A percentile compares a stretch with the other conserved stretches of the same genome.
Conservation (phyloP, 1,284 basidiomycete genomes). For the Sphaerobolus stellatus region DNA sequence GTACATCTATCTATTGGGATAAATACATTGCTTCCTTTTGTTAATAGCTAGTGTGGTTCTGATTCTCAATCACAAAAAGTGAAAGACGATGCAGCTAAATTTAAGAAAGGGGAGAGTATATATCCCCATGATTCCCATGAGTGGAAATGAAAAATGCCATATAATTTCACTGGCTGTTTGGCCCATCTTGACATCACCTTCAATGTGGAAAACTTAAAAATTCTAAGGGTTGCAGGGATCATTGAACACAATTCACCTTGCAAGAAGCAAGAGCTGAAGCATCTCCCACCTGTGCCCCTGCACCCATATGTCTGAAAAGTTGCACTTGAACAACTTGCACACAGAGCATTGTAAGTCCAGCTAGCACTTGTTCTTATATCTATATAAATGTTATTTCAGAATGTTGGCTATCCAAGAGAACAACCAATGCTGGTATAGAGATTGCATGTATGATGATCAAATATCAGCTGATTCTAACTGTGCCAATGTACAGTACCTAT, state of each 20-base stretch:
- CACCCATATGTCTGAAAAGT: constrained; percentile 31
- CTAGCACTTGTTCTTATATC: neutral
- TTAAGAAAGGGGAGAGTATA: too few relatives aligned
- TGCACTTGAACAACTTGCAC: constrained; percentile 27
- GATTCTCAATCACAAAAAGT: too few relatives aligned
- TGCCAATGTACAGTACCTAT: constrained; percentile 11
- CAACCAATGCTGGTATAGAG: constrained; percentile 10
- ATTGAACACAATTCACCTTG: constrained; percentile 29
- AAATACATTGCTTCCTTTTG: too few relatives aligned
- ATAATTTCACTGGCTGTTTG: too few relatives aligned
- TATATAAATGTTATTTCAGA: constrained; percentile 10
- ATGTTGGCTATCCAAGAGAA: constrained; percentile 14
- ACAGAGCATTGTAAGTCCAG: constrained; percentile 21
- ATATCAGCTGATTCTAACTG: constrained; percentile 13
- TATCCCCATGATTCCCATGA: too few relatives aligned
- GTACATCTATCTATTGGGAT: too few relatives aligned
- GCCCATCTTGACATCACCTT: too few relatives aligned
- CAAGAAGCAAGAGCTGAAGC: constrained; percentile 16
- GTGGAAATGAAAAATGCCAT: too few relatives aligned
- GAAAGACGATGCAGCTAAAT: too few relatives aligned
- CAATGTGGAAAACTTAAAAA: neutral
- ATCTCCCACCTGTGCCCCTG: constrained; percentile 29
- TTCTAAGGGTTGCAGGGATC: constrained; percentile 20
- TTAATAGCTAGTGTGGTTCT: too few relatives aligned
- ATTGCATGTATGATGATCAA: constrained; percentile 11